Percentiles rank a stretch among this genome's conserved stretches.
These are phyloP conservation scores for Bullera alba DNA, from an alignment of 768 basidiomycete species.

Conservation along the genomic window DNA sequence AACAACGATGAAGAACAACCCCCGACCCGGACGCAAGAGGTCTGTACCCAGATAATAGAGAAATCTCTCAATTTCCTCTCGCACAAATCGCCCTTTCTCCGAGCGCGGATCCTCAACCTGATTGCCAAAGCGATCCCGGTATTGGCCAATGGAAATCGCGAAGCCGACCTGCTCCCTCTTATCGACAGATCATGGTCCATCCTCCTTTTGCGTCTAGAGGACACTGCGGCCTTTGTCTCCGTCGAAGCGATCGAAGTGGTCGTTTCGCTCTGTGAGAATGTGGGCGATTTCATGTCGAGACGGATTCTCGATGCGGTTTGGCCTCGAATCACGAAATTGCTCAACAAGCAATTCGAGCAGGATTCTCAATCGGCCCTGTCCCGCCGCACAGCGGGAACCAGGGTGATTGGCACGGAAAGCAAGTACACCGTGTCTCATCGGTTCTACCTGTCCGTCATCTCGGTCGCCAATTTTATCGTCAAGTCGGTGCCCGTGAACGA, in stretches of 20 bases:
- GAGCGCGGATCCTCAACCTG: constrained; percentile 71
- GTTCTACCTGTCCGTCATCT: constrained; percentile 66
- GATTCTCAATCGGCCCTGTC: constrained; percentile 64
- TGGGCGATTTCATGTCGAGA: constrained; percentile 77
- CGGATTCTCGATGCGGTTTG: constrained; percentile 88
- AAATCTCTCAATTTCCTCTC: constrained; percentile 86
- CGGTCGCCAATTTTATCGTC: constrained; percentile 63
- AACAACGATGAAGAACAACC: constrained; percentile 49
- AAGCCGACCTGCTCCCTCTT: constrained; percentile 70
- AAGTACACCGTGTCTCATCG: constrained; percentile 76
- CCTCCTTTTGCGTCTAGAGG: constrained; percentile 68
- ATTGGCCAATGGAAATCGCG: constrained; percentile 47
- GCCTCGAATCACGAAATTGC: constrained; percentile 66
- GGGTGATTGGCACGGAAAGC: constrained; percentile 54
- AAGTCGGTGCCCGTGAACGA: constrained; percentile 63
- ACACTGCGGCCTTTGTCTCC: constrained; percentile 66
- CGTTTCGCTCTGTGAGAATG: constrained; percentile 61
- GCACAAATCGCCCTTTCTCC: constrained; percentile 76
- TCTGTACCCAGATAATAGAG: constrained; percentile 77
- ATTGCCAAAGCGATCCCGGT: constrained; percentile 68
- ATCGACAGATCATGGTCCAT: constrained; percentile 92
- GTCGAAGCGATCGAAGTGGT: constrained; percentile 66
- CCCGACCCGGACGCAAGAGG: constrained; percentile 62
- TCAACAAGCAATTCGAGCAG: constrained; percentile 57
- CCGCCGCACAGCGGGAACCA: constrained; percentile 50